Evolutionary conservation across 78 protist genomes (phyloP).

Genomic region (Dictyostelium firmibasis): DNA sequence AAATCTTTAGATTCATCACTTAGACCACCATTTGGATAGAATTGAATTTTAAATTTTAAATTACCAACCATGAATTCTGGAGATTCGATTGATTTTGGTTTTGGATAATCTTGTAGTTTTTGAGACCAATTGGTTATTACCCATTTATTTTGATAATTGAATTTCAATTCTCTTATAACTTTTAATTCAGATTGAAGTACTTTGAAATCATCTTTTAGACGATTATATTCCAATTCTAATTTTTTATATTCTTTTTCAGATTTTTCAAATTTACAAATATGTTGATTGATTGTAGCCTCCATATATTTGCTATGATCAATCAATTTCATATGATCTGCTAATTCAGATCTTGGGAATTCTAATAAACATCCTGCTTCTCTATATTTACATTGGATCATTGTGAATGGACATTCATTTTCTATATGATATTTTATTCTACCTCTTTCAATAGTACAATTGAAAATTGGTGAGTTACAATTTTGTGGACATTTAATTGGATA

Average conservation of each 20-base stretch:
- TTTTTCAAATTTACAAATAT: background rate
- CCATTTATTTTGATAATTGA: background rate
- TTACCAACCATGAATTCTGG: background rate
- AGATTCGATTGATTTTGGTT: background rate
- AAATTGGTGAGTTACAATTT: background rate
- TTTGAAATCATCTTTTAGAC: background rate
- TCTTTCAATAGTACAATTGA: background rate
- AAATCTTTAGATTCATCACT: constrained; percentile 4
- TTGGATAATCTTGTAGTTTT: background rate
- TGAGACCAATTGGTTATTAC: background rate
- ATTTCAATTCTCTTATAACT: background rate
- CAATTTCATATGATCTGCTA: background rate
- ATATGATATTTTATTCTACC: background rate
- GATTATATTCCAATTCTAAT: background rate
- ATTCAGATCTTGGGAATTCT: background rate
- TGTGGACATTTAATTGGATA: background rate
- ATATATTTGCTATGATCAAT: background rate
- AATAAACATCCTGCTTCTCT: background rate
- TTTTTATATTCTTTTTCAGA: background rate
- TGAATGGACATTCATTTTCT: background rate
- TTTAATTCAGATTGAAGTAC: background rate
- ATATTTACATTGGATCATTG: background rate
- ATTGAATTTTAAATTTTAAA: background rate
- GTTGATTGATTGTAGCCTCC: background rate
- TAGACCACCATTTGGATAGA: background rate